These are phyloP conservation scores for Cryptococcus sp. DNA, from an alignment of 1,284 basidiomycete genomes.

Conservation along the genomic window DNA sequence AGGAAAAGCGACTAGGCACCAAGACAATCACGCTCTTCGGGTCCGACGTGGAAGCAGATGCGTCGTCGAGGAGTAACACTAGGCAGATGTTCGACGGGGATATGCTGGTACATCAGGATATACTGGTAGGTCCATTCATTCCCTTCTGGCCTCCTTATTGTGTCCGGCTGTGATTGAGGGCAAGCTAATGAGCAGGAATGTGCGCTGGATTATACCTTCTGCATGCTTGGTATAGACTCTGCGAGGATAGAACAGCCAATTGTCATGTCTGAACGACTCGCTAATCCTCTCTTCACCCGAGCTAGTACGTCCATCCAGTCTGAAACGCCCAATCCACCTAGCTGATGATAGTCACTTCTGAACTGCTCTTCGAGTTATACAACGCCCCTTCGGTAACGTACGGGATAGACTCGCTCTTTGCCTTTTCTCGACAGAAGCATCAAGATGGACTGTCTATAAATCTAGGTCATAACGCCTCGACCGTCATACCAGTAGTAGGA, in stretches of 20 bases:
- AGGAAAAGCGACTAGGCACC: constrained; percentile 75
- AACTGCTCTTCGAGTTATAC: constrained; percentile 95
- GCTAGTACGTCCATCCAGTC: constrained; percentile 55
- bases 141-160: not conserved
- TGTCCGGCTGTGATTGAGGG: not conserved
- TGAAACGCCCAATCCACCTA: not conserved
- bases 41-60: constrained; percentile 74
- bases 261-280: constrained; percentile 88
- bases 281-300: constrained; percentile 84
- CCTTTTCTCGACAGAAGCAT: constrained; percentile 57
- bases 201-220: constrained; percentile 86
- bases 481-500: constrained; percentile 73
- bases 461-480: constrained; percentile 56
- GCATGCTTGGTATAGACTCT: constrained; percentile 76
- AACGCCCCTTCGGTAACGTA: constrained; percentile 79
- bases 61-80: constrained; percentile 67
- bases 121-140: constrained; percentile 60
- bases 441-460: constrained; percentile 67
- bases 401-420: constrained; percentile 87
- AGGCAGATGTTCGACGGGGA: constrained; percentile 86
- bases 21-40: constrained; percentile 77
- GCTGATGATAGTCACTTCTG: constrained; percentile 68
- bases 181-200: constrained; percentile 63
- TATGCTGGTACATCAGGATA: constrained; percentile 79
- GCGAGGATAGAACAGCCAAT: constrained; percentile 80